These are phyloP conservation scores for Salvia miltiorrhiza DNA, from an alignment of 257 asterid species.

Conservation along the genomic window DNA sequence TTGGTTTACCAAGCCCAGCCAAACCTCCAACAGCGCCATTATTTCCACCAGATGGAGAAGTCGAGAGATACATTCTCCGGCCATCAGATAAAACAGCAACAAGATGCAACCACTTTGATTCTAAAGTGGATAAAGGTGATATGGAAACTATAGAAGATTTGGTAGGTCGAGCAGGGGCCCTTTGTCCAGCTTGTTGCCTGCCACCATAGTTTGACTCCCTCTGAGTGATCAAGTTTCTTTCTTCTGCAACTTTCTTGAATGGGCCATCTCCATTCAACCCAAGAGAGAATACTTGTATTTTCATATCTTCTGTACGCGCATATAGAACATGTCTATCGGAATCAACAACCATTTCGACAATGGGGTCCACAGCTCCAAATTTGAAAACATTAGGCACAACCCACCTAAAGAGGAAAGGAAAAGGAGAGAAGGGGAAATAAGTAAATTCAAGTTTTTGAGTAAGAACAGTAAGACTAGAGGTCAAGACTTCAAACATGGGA, in stretches of 20 bases:
- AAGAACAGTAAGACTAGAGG: conserved; percentile 12
- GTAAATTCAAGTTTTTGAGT: conserved; percentile 13
- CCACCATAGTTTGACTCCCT: conserved; percentile 73
- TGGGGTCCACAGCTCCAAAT: conserved; percentile 92
- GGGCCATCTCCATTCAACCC: conserved; percentile 86
- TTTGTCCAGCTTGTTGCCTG: conserved; percentile 71
- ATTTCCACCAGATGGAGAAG: conserved; percentile 76
- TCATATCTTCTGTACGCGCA: conserved; percentile 94
- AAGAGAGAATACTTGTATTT: conserved; percentile 82
- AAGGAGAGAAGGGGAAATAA: conserved; percentile 8
- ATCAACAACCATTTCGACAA: conserved; percentile 93
- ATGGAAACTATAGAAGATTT: conserved; percentile 80
- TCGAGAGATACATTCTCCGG: conserved; percentile 93
- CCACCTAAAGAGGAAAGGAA: conserved; percentile 56
- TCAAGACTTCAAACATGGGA: conserved; percentile 17
- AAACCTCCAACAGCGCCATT: conserved; percentile 63
- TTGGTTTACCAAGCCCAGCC: conserved; percentile 58
- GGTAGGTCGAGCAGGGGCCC: conserved; percentile 56
- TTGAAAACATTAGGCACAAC: conserved; percentile 93
- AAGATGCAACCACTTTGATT: conserved; percentile 94
- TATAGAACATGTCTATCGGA: conserved; percentile 83
- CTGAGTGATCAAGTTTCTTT: conserved; percentile 83
- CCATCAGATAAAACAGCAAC: conserved; percentile 95
- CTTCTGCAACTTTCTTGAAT: conserved; percentile 88
- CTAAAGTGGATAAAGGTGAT: conserved; percentile 78